Evolutionary conservation across 176 grass and related monocot genomes (phyloP).

Genomic region (Alloteropsis semialata): DNA sequence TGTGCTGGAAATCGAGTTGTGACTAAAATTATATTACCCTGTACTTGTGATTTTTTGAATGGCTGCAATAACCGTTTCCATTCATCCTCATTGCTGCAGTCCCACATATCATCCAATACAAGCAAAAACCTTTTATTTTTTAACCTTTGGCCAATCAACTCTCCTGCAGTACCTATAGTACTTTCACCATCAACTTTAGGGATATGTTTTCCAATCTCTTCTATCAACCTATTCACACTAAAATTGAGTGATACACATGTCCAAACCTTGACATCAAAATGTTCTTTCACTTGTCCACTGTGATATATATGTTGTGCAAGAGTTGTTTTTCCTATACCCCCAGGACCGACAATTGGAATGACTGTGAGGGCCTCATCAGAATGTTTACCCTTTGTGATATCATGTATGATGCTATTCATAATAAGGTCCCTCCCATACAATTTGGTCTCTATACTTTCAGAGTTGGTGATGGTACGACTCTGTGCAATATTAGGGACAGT

Average conservation of each 20-base stretch:
- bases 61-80: background rate
- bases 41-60: background rate
- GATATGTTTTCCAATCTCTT: background rate
- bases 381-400: background rate
- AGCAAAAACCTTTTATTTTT: background rate
- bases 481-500: background rate
- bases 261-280: slow-evolving; percentile 30
- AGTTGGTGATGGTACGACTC: background rate
- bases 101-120: slow-evolving; percentile 18
- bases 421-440: slow-evolving; percentile 8
- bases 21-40: background rate
- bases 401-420: background rate
- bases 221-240: background rate
- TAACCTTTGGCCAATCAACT: background rate
- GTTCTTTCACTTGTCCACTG: background rate
- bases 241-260: slow-evolving; percentile 31
- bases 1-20: background rate
- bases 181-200: background rate
- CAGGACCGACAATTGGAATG: slow-evolving; percentile 23
- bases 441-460: background rate
- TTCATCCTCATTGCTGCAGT: background rate
- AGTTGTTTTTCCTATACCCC: slow-evolving; percentile 46
- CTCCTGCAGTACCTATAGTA: fast-evolving
- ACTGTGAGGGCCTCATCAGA: background rate
- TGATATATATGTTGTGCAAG: slow-evolving; percentile 33